Evolutionary conservation across 106 monocot species (phyloP).

Genomic region (Platanthera zijinensis): DNA sequence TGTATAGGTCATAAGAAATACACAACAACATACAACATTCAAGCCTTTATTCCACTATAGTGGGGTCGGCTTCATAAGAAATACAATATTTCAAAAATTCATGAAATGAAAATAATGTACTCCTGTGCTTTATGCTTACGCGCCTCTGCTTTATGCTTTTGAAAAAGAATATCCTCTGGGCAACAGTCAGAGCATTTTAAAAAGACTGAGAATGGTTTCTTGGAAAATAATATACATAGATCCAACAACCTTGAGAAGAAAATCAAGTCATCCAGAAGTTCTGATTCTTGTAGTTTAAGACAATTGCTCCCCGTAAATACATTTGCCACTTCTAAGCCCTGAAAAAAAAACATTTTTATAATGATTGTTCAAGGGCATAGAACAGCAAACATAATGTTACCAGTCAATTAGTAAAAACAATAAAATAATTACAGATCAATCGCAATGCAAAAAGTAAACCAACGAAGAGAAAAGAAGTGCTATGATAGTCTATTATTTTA

Average conservation of each 20-base stretch:
- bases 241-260: constrained; percentile 30
- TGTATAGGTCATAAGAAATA: neutral
- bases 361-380: neutral
- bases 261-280: constrained; percentile 44
- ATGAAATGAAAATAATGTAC: neutral
- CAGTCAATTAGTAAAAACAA: neutral
- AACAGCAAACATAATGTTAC: neutral
- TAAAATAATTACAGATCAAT: neutral
- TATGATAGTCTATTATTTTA: neutral
- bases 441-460: neutral
- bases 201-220: constrained; percentile 46
- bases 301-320: constrained; percentile 55
- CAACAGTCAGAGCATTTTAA: constrained; percentile 35
- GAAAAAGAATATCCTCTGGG: constrained; percentile 46
- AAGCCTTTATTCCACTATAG: too few relatives aligned
- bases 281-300: constrained; percentile 35
- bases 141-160: constrained; percentile 50
- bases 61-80: too few relatives aligned
- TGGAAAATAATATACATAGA: constrained; percentile 51
- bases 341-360: constrained; percentile 8
- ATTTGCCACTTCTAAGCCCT: constrained; percentile 55
- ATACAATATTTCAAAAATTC: neutral
- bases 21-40: too few relatives aligned
- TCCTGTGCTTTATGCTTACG: constrained; percentile 24
- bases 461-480: neutral